Conservation (phyloP, 2,329 filamentous ascomycete species). For the Tolypocladium endophyticum region DNA sequence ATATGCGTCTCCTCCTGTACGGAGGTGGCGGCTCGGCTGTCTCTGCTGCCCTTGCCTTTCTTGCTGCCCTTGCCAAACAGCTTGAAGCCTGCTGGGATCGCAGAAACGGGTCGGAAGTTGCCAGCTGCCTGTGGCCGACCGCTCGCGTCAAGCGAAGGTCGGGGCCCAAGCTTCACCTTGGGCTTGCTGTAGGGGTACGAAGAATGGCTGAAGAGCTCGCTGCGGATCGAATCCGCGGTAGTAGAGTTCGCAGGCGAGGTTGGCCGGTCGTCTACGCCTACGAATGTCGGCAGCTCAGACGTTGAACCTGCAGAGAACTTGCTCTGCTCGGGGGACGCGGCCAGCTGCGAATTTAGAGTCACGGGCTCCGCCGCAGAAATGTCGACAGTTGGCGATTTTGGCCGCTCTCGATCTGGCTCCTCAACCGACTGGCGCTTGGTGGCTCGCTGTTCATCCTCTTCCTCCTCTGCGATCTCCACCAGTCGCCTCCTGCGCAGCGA, state of each 20-base stretch:
- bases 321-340: constrained; percentile 36
- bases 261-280: constrained; percentile 33
- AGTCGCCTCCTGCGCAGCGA: constrained; percentile 67
- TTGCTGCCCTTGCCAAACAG: constrained; percentile 49
- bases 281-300: constrained; percentile 40
- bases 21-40: constrained; percentile 10
- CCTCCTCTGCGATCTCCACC: constrained; percentile 90
- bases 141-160: constrained; percentile 61
- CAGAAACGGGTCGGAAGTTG: constrained; percentile 61
- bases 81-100: constrained; percentile 73
- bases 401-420: constrained; percentile 23
- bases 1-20: constrained; percentile 23
- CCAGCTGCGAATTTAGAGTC: constrained; percentile 41
- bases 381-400: constrained; percentile 16
- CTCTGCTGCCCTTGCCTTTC: constrained; percentile 26
- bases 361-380: constrained; percentile 23
- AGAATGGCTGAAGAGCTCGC: constrained; percentile 38
- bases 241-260: constrained; percentile 33
- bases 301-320: constrained; percentile 36
- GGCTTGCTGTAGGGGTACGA: constrained; percentile 50
- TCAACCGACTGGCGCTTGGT: constrained; percentile 48
- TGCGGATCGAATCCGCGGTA: constrained; percentile 34
- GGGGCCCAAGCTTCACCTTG: constrained; percentile 82
- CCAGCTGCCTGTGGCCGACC: constrained; percentile 51
- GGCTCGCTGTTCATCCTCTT: constrained; percentile 60